A percentile compares a stretch with the other conserved stretches of the same genome.
Conservation (phyloP, 2,329 filamentous ascomycete species). For the Fusarium nygamai region DNA sequence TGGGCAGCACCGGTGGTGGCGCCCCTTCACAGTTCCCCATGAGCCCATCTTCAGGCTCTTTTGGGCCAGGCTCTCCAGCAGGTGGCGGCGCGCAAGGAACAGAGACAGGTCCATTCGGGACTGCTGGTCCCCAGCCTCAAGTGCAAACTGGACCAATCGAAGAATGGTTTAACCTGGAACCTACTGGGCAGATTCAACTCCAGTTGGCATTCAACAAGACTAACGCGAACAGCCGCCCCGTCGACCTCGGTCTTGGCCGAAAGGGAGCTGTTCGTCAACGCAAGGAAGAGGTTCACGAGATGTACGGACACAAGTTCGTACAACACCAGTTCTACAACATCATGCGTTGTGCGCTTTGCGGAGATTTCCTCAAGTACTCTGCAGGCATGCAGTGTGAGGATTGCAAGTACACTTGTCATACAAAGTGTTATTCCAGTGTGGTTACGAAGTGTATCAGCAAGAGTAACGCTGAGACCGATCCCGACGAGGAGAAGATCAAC, state of each 20-base stretch:
- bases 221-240: slow-evolving; percentile 80
- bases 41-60: slow-evolving; percentile 57
- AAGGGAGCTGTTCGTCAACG: slow-evolving; percentile 97
- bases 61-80: slow-evolving; percentile 56
- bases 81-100: slow-evolving; percentile 51
- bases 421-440: slow-evolving; percentile 95
- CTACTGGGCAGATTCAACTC: slow-evolving; percentile 90
- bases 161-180: slow-evolving; percentile 96
- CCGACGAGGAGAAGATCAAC: slow-evolving; percentile 99
- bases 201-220: slow-evolving; percentile 94
- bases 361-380: slow-evolving; percentile 98
- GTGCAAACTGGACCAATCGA: slow-evolving; percentile 75
- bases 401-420: slow-evolving; percentile 99
- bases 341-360: slow-evolving; percentile 98
- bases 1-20: slow-evolving; percentile 69
- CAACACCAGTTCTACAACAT: slow-evolving; percentile 99
- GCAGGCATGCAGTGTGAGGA: slow-evolving; percentile 99
- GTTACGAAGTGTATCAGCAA: slow-evolving; percentile 99
- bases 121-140: slow-evolving; percentile 58
- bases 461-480: slow-evolving; percentile 97
- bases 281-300: slow-evolving; percentile 98
- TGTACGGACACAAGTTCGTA: slow-evolving; percentile 99
- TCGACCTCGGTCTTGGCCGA: slow-evolving; percentile 90
- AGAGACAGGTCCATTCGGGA: slow-evolving; percentile 45
- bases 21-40: slow-evolving; percentile 67